A percentile compares a stretch with the other conserved stretches of the same genome.
These are phyloP conservation scores for Trichopus zeylanicus DNA, from an alignment of 116 monocot genomes.

Conservation along the genomic window DNA sequence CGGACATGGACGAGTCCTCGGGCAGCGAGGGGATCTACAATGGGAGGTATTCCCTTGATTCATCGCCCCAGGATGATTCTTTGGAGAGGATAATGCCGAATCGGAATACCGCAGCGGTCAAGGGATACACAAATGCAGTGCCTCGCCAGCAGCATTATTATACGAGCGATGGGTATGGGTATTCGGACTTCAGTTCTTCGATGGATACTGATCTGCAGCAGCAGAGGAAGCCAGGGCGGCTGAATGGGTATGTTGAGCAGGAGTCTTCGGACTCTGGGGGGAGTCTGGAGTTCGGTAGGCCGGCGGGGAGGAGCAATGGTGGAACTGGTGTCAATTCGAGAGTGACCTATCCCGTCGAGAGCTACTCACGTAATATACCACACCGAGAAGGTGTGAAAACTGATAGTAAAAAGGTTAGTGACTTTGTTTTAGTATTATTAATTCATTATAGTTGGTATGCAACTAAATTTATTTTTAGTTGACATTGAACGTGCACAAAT, in stretches of 20 bases:
- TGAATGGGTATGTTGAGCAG: constrained; percentile 44
- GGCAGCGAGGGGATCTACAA: constrained; percentile 44
- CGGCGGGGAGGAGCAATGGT: constrained; percentile 11
- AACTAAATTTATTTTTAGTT: not conserved
- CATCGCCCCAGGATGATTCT: constrained; percentile 50
- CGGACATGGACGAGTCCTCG: constrained; percentile 71
- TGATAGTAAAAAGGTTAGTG: constrained; percentile 26
- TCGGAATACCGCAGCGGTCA: not conserved
- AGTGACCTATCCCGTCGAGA: constrained; percentile 17
- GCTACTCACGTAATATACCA: constrained; percentile 19
- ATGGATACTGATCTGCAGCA: constrained; percentile 26
- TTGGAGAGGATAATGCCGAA: constrained; percentile 8
- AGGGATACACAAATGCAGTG: not conserved
- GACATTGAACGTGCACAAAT: not conserved
- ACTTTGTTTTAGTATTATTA: not conserved
- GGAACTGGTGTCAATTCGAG: constrained; percentile 6
- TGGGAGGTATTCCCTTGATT: constrained; percentile 49
- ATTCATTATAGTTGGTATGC: too few species aligned
- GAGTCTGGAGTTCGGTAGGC: constrained; percentile 35
- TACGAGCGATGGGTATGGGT: constrained; percentile 63
- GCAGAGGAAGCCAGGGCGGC: constrained; percentile 21
- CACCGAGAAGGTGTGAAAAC: constrained; percentile 12
- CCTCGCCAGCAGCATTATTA: constrained; percentile 26
- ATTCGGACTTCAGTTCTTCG: constrained; percentile 76
- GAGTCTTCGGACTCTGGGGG: constrained; percentile 54